These are phyloP conservation scores for Podospora fimiseda DNA, from an alignment of 495 filamentous ascomycete genomes.

Conservation along the genomic window DNA sequence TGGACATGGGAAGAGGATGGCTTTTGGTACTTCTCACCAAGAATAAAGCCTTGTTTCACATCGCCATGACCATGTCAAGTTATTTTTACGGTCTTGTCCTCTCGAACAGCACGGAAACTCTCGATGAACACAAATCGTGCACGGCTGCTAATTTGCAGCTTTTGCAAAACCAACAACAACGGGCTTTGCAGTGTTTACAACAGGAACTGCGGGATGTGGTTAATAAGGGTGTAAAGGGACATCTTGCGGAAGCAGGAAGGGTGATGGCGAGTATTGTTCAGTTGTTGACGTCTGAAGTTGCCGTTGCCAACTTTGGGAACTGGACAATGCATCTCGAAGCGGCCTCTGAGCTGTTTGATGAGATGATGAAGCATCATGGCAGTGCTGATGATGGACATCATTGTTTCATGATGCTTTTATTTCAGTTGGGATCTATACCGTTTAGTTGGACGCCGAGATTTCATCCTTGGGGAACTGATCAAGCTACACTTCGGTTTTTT, in stretches of 20 bases:
- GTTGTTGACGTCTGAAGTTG: constrained; percentile 45
- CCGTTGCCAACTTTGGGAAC: constrained; percentile 37
- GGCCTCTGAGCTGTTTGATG: constrained; percentile 41
- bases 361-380: constrained; percentile 34
- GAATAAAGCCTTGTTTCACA: constrained; percentile 43
- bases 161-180: constrained; percentile 33
- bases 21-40: constrained; percentile 45
- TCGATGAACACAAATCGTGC: constrained; percentile 18
- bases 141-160: constrained; percentile 23
- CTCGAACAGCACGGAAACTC: constrained; percentile 1
- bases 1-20: constrained; percentile 46
- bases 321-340: constrained; percentile 46
- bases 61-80: constrained; percentile 39
- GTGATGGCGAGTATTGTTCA: constrained; percentile 51
- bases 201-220: constrained; percentile 36
- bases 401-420: constrained; percentile 26
- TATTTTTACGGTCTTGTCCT: constrained; percentile 43
- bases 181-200: constrained; percentile 38
- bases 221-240: constrained; percentile 23
- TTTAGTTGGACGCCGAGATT: constrained; percentile 12
- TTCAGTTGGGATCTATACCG: constrained; percentile 26
- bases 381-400: too few species aligned
- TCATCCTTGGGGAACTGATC: constrained; percentile 40
- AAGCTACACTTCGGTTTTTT: constrained; percentile 49
- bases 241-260: constrained; percentile 26